Conservation (phyloP, 2,329 filamentous ascomycete genomes). For the Pseudocercospora musae region DNA sequence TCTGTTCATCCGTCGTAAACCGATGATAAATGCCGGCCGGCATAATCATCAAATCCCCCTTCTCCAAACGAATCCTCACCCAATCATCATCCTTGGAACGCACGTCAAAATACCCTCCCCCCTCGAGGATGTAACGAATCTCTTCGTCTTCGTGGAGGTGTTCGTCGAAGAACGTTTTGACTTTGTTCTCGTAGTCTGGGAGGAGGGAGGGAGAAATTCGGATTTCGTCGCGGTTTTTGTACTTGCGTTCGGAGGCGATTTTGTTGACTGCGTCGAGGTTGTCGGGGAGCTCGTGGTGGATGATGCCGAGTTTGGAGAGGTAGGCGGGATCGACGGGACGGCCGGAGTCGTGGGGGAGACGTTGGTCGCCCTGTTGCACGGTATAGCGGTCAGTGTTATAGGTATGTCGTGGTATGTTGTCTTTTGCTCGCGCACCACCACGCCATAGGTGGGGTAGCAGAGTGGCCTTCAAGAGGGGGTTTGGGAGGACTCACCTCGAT, state of each 20-base stretch:
- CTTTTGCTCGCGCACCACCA: background rate
- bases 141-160: slow-evolving; percentile 98
- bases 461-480: background rate
- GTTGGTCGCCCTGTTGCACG: slow-evolving; percentile 76
- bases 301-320: slow-evolving; percentile 72
- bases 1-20: slow-evolving; percentile 88
- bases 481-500: slow-evolving; percentile 52
- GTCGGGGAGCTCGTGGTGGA: slow-evolving; percentile 61
- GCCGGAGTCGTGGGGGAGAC: slow-evolving; percentile 83
- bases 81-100: slow-evolving; percentile 77
- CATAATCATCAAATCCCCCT: slow-evolving; percentile 86
- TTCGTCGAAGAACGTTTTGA: slow-evolving; percentile 90
- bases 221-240: slow-evolving; percentile 94
- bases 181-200: slow-evolving; percentile 86
- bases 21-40: slow-evolving; percentile 95
- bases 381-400: slow-evolving; percentile 7
- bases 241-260: slow-evolving; percentile 71
- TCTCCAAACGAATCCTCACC: slow-evolving; percentile 81
- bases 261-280: slow-evolving; percentile 65
- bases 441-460: background rate
- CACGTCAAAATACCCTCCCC: slow-evolving; percentile 91
- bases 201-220: slow-evolving; percentile 81
- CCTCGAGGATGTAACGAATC: slow-evolving; percentile 89
- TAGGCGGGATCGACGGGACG: slow-evolving; percentile 61
- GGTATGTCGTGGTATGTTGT: background rate